Evolutionary conservation across 495 filamentous ascomycete genomes (phyloP).

Genomic region (Aspergillus leporis): DNA sequence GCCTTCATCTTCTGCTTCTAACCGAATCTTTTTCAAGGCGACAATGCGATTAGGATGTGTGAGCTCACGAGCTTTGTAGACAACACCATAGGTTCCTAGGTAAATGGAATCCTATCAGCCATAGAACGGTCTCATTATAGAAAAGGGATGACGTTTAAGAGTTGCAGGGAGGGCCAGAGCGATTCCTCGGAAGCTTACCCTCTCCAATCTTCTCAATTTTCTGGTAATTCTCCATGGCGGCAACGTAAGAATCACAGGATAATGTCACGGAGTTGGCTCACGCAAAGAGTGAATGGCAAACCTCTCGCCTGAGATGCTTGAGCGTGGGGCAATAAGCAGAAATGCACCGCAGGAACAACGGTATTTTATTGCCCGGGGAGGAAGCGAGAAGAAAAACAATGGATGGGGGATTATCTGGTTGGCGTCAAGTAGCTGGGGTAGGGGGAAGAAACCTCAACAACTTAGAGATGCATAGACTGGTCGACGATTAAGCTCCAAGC

Average conservation of each 20-base stretch:
- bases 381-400: slow-evolving; percentile 22
- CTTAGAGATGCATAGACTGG: slow-evolving; percentile 8
- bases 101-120: slow-evolving; percentile 6
- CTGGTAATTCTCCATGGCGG: slow-evolving; percentile 95
- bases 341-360: slow-evolving; percentile 18
- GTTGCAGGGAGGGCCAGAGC: not conserved
- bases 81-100: slow-evolving; percentile 86
- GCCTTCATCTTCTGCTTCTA: slow-evolving; percentile 96
- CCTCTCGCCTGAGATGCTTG: slow-evolving; percentile 11
- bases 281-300: not conserved
- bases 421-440: slow-evolving; percentile 13
- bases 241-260: slow-evolving; percentile 12
- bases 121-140: not conserved
- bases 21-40: slow-evolving; percentile 96
- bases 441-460: slow-evolving; percentile 3
- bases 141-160: slow-evolving; percentile 5
- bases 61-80: slow-evolving; percentile 89
- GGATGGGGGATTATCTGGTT: slow-evolving; percentile 6
- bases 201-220: slow-evolving; percentile 99
- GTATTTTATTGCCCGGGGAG: slow-evolving; percentile 22
- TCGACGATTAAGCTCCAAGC: slow-evolving; percentile 11
- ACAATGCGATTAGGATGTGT: slow-evolving; percentile 78
- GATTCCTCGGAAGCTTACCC: slow-evolving; percentile 53
- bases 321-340: slow-evolving; percentile 22
- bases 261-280: slow-evolving; percentile 1